A percentile compares a stretch with the other conserved stretches of the same genome.
These are phyloP conservation scores for Lentithecium fluviatile DNA, from an alignment of 495 filamentous ascomycete genomes.

Conservation along the genomic window DNA sequence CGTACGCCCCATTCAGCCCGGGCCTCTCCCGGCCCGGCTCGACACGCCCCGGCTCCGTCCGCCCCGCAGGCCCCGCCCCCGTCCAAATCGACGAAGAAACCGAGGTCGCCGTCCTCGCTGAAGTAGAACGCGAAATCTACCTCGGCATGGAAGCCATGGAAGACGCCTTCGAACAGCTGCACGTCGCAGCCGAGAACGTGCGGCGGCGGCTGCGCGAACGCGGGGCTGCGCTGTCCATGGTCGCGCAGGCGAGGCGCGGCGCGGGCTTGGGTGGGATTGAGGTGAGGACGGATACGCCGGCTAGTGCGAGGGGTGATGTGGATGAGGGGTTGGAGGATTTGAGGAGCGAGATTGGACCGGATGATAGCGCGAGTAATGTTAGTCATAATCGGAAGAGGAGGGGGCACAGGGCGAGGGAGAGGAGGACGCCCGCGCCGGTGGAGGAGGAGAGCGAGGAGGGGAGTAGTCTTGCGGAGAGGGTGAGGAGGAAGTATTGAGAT, in stretches of 20 bases:
- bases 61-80: conserved; percentile 46
- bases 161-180: conserved; percentile 90
- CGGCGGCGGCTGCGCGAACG: conserved; percentile 76
- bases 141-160: conserved; percentile 90
- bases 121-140: conserved; percentile 92
- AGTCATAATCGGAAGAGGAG: conserved; percentile 68
- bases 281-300: conserved; percentile 59
- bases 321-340: conserved; percentile 64
- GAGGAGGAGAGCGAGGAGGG: conserved; percentile 72
- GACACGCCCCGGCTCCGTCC: not conserved
- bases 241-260: conserved; percentile 68
- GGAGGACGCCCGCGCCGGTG: conserved; percentile 78
- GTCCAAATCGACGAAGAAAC: conserved; percentile 92
- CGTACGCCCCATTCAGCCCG: conserved; percentile 6
- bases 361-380: conserved; percentile 82
- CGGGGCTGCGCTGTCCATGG: conserved; percentile 73
- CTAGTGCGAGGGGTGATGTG: conserved; percentile 41
- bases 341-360: conserved; percentile 65
- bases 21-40: conserved; percentile 13
- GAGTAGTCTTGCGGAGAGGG: conserved; percentile 4
- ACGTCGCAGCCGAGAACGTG: conserved; percentile 77
- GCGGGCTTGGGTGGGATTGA: conserved; percentile 45
- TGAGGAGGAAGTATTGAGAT: conserved; percentile 3
- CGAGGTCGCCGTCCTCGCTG: conserved; percentile 83
- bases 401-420: conserved; percentile 68